phyloP scores from a whole-genome alignment of 768 basidiomycete genomes.

The Termitomyces sp. region DNA sequence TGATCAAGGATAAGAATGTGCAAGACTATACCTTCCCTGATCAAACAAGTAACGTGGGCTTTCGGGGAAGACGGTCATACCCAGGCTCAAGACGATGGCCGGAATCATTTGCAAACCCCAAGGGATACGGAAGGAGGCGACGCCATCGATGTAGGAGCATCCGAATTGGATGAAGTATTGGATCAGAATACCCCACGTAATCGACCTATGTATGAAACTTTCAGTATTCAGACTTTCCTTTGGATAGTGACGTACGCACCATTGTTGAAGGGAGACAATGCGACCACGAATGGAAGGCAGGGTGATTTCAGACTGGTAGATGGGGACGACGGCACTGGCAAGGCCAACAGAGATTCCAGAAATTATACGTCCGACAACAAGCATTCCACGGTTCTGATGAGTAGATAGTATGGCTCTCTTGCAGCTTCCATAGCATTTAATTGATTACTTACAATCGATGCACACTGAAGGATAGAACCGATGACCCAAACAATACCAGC shows the following conservation, averaged over 20 bases:
- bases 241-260: slow-evolving; percentile 25
- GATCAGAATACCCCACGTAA: slow-evolving; percentile 74
- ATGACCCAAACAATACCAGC: slow-evolving; percentile 69
- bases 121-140: slow-evolving; percentile 73
- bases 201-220: slow-evolving; percentile 32
- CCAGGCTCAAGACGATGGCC: slow-evolving; percentile 59
- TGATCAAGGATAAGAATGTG: neutral
- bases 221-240: neutral
- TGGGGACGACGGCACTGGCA: slow-evolving; percentile 60
- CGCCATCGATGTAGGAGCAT: slow-evolving; percentile 66
- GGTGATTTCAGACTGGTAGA: slow-evolving; percentile 75
- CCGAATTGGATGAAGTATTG: slow-evolving; percentile 77
- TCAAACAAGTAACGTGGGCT: slow-evolving; percentile 72
- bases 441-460: slow-evolving; percentile 32
- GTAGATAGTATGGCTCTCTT: neutral
- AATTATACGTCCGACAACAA: slow-evolving; percentile 65
- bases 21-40: slow-evolving; percentile 36
- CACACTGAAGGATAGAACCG: slow-evolving; percentile 69
- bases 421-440: neutral
- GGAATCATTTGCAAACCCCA: slow-evolving; percentile 81
- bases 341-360: slow-evolving; percentile 66
- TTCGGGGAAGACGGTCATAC: slow-evolving; percentile 67
- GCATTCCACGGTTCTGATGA: slow-evolving; percentile 63
- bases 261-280: slow-evolving; percentile 74
- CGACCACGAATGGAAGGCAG: slow-evolving; percentile 68